These are phyloP conservation scores for Quercus engelmannii DNA, from an alignment of 306 rosid genomes.

Conservation along the genomic window DNA sequence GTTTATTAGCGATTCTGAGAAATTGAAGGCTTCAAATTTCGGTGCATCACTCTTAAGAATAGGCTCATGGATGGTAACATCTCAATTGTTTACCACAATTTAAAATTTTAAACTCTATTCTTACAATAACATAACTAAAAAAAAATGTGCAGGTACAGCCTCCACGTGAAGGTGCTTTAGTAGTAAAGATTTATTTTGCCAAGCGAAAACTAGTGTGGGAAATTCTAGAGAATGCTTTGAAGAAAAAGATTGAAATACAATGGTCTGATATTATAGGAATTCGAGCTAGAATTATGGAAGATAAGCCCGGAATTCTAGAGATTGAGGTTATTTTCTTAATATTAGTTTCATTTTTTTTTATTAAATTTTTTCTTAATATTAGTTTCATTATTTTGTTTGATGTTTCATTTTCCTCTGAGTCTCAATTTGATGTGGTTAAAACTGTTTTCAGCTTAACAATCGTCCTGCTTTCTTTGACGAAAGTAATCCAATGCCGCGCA, in stretches of 20 bases:
- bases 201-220: constrained; percentile 65
- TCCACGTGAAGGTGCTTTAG: constrained; percentile 34
- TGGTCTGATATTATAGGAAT: constrained; percentile 40
- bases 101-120: neutral
- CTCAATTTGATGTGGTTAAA: neutral
- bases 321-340: constrained; percentile 25
- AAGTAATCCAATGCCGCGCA: constrained; percentile 25
- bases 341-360: neutral
- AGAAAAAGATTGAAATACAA: constrained; percentile 51
- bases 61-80: constrained; percentile 41
- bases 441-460: constrained; percentile 16
- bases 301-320: constrained; percentile 38
- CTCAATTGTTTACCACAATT: neutral
- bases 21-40: constrained; percentile 39
- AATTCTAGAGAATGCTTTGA: constrained; percentile 34
- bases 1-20: constrained; percentile 14
- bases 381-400: neutral
- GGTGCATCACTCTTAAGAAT: constrained; percentile 25
- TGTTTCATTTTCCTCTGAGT: neutral
- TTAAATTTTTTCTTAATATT: neutral
- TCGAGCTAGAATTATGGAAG: constrained; percentile 29
- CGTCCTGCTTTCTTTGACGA: constrained; percentile 30
- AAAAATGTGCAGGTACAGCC: constrained; percentile 28
- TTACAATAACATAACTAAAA: too few species aligned
- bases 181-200: constrained; percentile 51